Percentiles rank a stretch among this genome's conserved stretches.
phyloP scores from a whole-genome alignment of 2,329 filamentous ascomycete genomes.

The Pleomassaria siparia region DNA sequence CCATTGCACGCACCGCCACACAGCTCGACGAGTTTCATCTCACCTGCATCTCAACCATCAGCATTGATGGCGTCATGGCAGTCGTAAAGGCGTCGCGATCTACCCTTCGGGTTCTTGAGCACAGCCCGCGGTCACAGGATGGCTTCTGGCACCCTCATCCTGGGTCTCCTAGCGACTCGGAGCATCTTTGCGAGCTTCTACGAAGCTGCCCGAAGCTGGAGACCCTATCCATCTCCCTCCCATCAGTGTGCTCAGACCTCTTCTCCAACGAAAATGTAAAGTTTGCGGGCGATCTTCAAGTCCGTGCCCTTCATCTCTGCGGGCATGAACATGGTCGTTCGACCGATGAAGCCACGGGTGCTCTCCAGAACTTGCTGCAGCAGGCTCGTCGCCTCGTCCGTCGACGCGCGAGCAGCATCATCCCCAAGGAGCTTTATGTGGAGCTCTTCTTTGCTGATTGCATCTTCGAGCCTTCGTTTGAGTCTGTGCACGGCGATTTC shows the following conservation, averaged over 20 bases:
- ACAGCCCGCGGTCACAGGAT: slow-evolving; percentile 55
- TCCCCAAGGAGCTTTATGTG: slow-evolving; percentile 45
- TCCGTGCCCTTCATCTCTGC: slow-evolving; percentile 53
- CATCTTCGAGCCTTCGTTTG: slow-evolving; percentile 53
- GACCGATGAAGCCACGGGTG: slow-evolving; percentile 36
- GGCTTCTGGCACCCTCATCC: slow-evolving; percentile 55
- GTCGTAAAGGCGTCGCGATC: slow-evolving; percentile 52
- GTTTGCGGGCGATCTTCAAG: slow-evolving; percentile 52
- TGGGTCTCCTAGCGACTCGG: slow-evolving; percentile 46
- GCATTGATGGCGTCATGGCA: slow-evolving; percentile 55
- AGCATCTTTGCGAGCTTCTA: slow-evolving; percentile 53
- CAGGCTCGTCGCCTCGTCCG: slow-evolving; percentile 46
- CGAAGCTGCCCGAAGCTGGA: slow-evolving; percentile 50
- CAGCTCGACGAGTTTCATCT: slow-evolving; percentile 56
- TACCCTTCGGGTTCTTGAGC: slow-evolving; percentile 54
- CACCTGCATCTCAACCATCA: slow-evolving; percentile 56
- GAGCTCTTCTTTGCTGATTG: slow-evolving; percentile 55
- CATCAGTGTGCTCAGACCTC: slow-evolving; percentile 50
- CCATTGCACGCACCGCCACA: slow-evolving; percentile 54
- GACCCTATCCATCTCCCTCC: slow-evolving; percentile 52
- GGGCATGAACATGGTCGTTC: slow-evolving; percentile 42
- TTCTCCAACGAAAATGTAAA: slow-evolving; percentile 49
- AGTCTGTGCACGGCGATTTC: slow-evolving; percentile 53
- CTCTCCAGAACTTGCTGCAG: slow-evolving; percentile 44
- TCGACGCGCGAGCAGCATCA: slow-evolving; percentile 39